Conservation (phyloP, 176 grass and related monocot species). For the Avena insularis region DNA sequence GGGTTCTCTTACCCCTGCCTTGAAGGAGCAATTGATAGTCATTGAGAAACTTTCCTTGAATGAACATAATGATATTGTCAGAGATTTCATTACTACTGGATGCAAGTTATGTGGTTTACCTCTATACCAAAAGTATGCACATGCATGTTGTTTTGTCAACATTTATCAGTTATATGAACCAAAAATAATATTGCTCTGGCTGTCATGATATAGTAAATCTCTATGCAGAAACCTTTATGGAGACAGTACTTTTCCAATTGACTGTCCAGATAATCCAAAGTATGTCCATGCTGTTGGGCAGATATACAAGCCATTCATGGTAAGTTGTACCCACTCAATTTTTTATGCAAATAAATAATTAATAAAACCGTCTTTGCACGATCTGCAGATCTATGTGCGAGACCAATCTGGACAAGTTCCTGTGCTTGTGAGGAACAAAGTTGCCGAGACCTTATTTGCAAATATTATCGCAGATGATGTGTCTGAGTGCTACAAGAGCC, state of each 20-base stretch:
- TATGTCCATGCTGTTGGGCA: slow-evolving; percentile 57
- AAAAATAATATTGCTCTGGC: not conserved
- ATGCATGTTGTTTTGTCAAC: not conserved
- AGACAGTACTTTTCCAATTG: slow-evolving; percentile 34
- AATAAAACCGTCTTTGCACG: not conserved
- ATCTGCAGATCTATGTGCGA: slow-evolving; percentile 53
- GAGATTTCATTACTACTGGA: slow-evolving; percentile 55
- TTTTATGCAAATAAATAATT: slow-evolving; percentile 10
- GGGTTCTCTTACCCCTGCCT: not conserved
- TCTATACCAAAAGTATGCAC: slow-evolving; percentile 52
- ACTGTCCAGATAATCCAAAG: slow-evolving; percentile 57
- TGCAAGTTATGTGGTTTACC: slow-evolving; percentile 69
- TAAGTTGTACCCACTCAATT: not conserved
- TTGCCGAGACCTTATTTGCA: slow-evolving; percentile 67
- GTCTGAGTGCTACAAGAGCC: slow-evolving; percentile 42
- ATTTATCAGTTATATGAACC: slow-evolving; percentile 19
- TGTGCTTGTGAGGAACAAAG: slow-evolving; percentile 69
- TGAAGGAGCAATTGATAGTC: slow-evolving; percentile 33
- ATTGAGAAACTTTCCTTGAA: slow-evolving; percentile 47
- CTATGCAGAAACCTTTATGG: slow-evolving; percentile 50
- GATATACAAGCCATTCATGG: slow-evolving; percentile 73
- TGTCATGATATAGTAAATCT: slow-evolving; percentile 26
- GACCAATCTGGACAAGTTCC: slow-evolving; percentile 69
- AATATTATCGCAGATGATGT: slow-evolving; percentile 63
- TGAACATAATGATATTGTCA: slow-evolving; percentile 43